Conservation (phyloP, 768 basidiomycete species). For the Tulasnella sp. region DNA sequence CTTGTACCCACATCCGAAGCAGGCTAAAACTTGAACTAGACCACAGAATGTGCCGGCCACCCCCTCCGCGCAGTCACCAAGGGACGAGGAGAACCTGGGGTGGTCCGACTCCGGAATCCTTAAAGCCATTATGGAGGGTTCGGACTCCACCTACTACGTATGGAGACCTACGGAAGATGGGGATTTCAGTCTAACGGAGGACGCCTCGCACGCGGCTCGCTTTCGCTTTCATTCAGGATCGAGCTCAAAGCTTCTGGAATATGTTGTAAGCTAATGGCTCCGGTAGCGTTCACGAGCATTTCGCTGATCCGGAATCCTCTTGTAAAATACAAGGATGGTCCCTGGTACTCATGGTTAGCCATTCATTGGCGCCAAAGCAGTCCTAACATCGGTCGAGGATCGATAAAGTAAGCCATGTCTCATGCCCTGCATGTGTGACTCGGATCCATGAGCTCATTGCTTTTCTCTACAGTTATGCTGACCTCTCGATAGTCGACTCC, state of each 20-base stretch:
- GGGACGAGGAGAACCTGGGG: background rate
- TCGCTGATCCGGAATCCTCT: background rate
- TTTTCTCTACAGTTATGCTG: background rate
- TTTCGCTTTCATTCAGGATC: background rate
- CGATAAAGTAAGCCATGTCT: background rate
- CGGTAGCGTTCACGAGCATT: background rate
- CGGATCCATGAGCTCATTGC: background rate
- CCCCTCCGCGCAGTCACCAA: background rate
- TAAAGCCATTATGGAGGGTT: background rate
- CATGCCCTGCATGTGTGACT: background rate
- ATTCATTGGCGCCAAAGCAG: background rate
- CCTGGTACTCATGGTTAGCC: background rate
- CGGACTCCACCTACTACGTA: background rate
- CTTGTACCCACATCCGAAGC: background rate
- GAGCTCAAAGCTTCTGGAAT: background rate
- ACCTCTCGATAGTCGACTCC: background rate
- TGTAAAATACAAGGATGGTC: background rate
- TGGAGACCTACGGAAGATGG: background rate
- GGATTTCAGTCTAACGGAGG: background rate
- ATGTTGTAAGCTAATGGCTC: background rate
- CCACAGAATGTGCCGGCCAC: background rate
- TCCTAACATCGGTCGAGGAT: background rate
- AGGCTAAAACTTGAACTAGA: background rate
- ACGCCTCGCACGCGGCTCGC: background rate
- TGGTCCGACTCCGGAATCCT: background rate